These are phyloP conservation scores for Lathyrus aphaca DNA, from an alignment of 306 rosid species.

Conservation along the genomic window DNA sequence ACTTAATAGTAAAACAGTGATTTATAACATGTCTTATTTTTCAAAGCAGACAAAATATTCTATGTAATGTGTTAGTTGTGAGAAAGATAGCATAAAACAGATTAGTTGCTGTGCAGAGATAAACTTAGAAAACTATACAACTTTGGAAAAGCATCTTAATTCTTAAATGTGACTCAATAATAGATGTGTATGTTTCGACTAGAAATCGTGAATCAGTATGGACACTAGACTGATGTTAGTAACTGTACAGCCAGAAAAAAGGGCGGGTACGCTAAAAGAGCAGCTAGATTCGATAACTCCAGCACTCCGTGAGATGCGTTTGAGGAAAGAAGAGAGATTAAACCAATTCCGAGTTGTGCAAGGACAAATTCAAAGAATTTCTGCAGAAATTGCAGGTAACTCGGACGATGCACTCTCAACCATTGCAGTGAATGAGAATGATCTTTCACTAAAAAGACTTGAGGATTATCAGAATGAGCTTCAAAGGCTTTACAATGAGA, in stretches of 20 bases:
- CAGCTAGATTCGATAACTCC: conserved; percentile 95
- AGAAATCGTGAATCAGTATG: conserved; percentile 28
- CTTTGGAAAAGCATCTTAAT: conserved; percentile 13
- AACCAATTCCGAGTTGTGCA: conserved; percentile 76
- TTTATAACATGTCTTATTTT: conserved; percentile 1
- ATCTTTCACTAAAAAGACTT: conserved; percentile 82
- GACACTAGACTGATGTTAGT: conserved; percentile 37
- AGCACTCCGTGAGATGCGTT: conserved; percentile 76
- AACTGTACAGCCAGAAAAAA: conserved; percentile 82
- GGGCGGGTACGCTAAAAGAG: conserved; percentile 83
- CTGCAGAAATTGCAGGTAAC: conserved; percentile 82
- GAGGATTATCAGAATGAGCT: conserved; percentile 85
- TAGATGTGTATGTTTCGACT: conserved; percentile 33
- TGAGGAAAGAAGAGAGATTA: conserved; percentile 86
- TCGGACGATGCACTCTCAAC: conserved; percentile 51
- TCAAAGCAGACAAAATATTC: conserved; percentile 9
- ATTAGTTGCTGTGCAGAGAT: not conserved
- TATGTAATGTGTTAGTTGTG: not conserved
- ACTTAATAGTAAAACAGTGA: conserved; percentile 22
- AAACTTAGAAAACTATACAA: conserved; percentile 17
- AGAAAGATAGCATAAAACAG: conserved; percentile 27
- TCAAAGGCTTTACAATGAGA: conserved; percentile 73
- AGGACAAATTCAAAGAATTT: conserved; percentile 74
- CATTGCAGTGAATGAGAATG: conserved; percentile 71
- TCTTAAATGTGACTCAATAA: conserved; percentile 25